These are phyloP conservation scores for Penicillium janthinellum DNA, from an alignment of 2,329 filamentous ascomycete species.

Conservation along the genomic window DNA sequence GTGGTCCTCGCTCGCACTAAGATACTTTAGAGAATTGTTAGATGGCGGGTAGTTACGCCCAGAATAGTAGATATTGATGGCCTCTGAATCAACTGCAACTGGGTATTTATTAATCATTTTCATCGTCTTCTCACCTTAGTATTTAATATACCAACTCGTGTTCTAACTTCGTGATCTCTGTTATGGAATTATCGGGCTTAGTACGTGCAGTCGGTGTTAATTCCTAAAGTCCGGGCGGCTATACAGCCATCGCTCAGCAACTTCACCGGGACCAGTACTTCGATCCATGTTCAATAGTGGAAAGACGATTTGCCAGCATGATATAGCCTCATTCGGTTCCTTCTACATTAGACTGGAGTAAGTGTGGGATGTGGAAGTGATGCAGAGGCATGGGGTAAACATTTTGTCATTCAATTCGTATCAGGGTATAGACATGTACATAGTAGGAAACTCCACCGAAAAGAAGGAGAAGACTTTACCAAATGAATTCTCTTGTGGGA, in stretches of 20 bases:
- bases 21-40: neutral
- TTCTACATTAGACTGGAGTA: too few relatives aligned
- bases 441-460: neutral
- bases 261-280: neutral
- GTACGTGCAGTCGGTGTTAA: neutral
- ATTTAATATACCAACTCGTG: neutral
- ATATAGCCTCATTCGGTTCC: neutral
- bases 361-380: neutral
- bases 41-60: neutral
- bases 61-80: neutral
- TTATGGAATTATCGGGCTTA: neutral
- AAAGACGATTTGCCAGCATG: neutral
- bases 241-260: neutral
- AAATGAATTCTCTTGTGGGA: too few relatives aligned
- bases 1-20: neutral
- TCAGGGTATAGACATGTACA: neutral
- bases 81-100: too few relatives aligned
- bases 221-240: neutral
- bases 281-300: too few relatives aligned
- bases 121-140: neutral
- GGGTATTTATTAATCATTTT: neutral
- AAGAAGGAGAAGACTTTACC: neutral
- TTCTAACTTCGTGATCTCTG: neutral
- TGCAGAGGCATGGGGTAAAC: too few relatives aligned
- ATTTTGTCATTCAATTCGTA: neutral